phyloP scores from a whole-genome alignment of 2,329 filamentous ascomycete genomes.

The Penicillium concentricum region DNA sequence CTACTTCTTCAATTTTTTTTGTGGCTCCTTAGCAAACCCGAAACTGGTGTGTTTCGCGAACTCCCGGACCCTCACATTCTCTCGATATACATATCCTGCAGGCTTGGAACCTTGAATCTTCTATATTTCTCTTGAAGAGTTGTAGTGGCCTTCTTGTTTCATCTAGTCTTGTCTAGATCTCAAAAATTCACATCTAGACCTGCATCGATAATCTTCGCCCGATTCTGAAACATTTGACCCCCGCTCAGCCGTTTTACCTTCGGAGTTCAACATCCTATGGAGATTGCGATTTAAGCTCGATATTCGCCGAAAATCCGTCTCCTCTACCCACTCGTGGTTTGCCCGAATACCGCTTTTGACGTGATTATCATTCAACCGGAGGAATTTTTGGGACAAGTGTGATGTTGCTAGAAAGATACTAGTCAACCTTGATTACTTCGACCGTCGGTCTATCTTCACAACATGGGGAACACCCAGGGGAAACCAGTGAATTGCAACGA shows the following conservation, averaged over 20 bases:
- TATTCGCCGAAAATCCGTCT: neutral
- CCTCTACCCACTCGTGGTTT: neutral
- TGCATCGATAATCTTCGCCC: neutral
- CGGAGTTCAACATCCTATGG: constrained; percentile 18
- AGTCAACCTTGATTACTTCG: constrained; percentile 19
- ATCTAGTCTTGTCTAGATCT: neutral
- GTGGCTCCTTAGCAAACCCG: neutral
- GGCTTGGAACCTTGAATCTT: neutral
- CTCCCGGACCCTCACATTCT: constrained; percentile 17
- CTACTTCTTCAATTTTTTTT: neutral
- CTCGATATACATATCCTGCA: constrained; percentile 9
- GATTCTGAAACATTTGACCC: constrained; percentile 16
- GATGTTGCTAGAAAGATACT: constrained; percentile 26
- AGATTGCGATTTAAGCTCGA: constrained; percentile 11
- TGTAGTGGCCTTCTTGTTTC: constrained; percentile 2
- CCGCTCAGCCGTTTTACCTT: constrained; percentile 17
- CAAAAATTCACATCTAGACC: constrained; percentile 1
- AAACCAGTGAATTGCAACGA: constrained; percentile 90
- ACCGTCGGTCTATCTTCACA: constrained; percentile 11
- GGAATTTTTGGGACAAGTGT: constrained; percentile 11
- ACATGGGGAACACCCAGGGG: constrained; percentile 93
- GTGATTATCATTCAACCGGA: neutral
- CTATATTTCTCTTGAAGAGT: constrained; percentile 5
- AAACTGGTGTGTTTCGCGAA: constrained; percentile 13
- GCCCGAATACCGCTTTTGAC: neutral